Conservation (phyloP, 371 early-diverging fungal species). For the Rhizomucor pusillus region DNA sequence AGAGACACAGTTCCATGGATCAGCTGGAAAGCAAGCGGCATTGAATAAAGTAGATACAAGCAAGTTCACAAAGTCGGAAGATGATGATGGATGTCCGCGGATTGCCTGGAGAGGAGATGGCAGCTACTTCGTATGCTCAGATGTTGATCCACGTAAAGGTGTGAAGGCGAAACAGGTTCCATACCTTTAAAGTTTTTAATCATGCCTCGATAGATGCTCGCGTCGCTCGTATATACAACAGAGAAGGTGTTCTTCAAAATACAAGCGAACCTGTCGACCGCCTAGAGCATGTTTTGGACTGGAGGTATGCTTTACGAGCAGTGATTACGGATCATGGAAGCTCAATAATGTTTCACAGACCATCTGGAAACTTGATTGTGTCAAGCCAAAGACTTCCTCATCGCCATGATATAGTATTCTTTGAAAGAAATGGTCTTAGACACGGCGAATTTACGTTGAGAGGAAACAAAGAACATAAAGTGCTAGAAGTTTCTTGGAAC, state of each 20-base stretch:
- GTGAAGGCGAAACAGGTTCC: not conserved
- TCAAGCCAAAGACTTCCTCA: constrained; percentile 80
- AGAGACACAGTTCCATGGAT: constrained; percentile 97
- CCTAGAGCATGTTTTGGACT: constrained; percentile 81
- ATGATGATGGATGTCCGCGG: constrained; percentile 76
- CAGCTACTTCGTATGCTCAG: constrained; percentile 70
- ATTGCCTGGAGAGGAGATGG: constrained; percentile 95
- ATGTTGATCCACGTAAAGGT: constrained; percentile 61
- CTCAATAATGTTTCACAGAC: constrained; percentile 39
- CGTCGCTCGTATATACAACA: constrained; percentile 78
- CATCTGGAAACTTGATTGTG: constrained; percentile 87
- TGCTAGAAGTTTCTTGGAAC: constrained; percentile 80
- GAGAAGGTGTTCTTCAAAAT: constrained; percentile 81
- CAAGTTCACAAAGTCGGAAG: constrained; percentile 54
- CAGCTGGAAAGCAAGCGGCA: constrained; percentile 81
- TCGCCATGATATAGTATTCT: constrained; percentile 87
- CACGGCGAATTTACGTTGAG: constrained; percentile 92
- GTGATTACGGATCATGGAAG: not conserved
- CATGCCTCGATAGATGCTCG: constrained; percentile 46
- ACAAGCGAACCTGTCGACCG: constrained; percentile 79
- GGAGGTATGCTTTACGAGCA: constrained; percentile 54
- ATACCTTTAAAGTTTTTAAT: not conserved
- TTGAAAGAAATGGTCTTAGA: constrained; percentile 91
- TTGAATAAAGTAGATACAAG: constrained; percentile 51
- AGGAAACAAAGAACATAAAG: constrained; percentile 39